Conservation (phyloP, 2,329 filamentous ascomycete genomes). For the Epichloe gansuensis region DNA sequence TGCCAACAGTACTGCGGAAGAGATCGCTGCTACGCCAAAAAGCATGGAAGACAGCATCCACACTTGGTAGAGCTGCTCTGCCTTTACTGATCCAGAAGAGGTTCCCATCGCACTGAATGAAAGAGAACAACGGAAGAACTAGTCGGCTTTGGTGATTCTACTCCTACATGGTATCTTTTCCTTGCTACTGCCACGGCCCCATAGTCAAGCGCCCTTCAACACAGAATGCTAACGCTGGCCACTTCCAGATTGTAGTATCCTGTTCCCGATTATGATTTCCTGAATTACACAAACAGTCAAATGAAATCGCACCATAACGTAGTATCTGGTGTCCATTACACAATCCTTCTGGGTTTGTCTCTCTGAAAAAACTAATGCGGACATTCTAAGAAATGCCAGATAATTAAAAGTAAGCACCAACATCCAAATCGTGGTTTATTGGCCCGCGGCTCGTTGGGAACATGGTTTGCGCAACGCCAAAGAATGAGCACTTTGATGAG, state of each 20-base stretch:
- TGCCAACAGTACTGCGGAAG: no score
- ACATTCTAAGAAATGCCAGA: neutral
- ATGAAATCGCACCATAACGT: neutral
- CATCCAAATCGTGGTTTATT: neutral
- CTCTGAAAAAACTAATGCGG: neutral
- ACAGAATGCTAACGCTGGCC: neutral
- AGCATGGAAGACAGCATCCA: no score
- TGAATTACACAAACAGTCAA: slow-evolving; percentile 4
- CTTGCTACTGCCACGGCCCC: neutral
- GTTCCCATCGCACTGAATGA: neutral
- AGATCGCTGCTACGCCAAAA: no score
- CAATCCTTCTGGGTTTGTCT: no score
- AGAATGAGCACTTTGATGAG: neutral
- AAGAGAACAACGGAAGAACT: neutral
- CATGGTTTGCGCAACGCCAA: neutral
- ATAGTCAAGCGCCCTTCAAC: neutral
- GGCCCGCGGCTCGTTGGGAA: neutral
- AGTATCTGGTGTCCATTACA: neutral
- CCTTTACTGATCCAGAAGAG: no score
- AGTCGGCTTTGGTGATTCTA: neutral
- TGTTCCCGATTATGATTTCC: slow-evolving; percentile 4
- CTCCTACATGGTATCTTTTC: neutral
- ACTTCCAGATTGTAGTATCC: slow-evolving; percentile 2
- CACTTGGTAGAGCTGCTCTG: no score
- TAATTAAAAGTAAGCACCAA: neutral